A percentile compares a stretch with the other conserved stretches of the same genome.
Evolutionary conservation across 495 filamentous ascomycete species (phyloP).

Genomic region (Penicillium dipodomyicola): DNA sequence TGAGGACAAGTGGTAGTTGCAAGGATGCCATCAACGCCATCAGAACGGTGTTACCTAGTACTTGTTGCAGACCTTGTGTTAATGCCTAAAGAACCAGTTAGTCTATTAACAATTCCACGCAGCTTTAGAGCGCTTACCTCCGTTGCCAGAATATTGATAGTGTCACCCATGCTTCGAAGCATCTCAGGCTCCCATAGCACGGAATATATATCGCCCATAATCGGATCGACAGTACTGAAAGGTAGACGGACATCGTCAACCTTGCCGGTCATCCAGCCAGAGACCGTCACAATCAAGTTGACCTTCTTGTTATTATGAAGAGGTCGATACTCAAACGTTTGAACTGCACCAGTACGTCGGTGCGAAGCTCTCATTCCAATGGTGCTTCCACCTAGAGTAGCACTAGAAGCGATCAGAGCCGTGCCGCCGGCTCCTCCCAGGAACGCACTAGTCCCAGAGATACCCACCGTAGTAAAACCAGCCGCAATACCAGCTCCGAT

Average conservation of each 20-base stretch:
- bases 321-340: conserved; percentile 94
- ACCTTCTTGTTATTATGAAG: conserved; percentile 97
- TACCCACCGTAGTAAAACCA: conserved; percentile 92
- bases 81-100: conserved; percentile 61
- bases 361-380: conserved; percentile 84
- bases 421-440: conserved; percentile 90
- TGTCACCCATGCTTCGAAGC: conserved; percentile 94
- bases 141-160: conserved; percentile 96
- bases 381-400: conserved; percentile 79
- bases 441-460: conserved; percentile 84
- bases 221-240: conserved; percentile 91
- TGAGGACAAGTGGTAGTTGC: conserved; percentile 87
- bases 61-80: conserved; percentile 93
- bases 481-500: conserved; percentile 95
- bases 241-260: conserved; percentile 94
- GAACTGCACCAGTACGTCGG: conserved; percentile 83
- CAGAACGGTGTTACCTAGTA: conserved; percentile 86
- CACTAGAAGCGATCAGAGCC: conserved; percentile 86
- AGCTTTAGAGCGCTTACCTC: conserved; percentile 62
- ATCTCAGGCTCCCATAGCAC: conserved; percentile 98
- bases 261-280: conserved; percentile 98
- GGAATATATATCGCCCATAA: conserved; percentile 98
- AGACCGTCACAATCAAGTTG: conserved; percentile 92
- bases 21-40: conserved; percentile 87
- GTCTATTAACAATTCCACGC: background rate